Evolutionary conservation across 208 protist species (phyloP).

Genomic region (Wallacemonas sp.): DNA sequence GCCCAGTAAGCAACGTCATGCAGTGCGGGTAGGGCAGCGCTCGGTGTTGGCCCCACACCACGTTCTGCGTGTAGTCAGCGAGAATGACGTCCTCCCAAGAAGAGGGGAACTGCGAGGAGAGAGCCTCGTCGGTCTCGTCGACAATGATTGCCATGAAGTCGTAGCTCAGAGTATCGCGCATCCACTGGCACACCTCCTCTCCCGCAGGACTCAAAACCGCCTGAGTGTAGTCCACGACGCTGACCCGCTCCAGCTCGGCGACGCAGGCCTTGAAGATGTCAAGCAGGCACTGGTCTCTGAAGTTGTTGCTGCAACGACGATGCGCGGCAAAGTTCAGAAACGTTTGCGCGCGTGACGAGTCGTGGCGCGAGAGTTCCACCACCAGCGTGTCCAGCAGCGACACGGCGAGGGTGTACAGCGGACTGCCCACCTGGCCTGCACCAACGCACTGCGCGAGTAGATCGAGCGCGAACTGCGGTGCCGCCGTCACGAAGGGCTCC

Average conservation of each 20-base stretch:
- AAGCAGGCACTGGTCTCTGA: constrained; percentile 60
- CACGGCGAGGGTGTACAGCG: constrained; percentile 32
- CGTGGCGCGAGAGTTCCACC: constrained; percentile 66
- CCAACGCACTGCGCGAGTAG: constrained; percentile 31
- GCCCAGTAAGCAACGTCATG: constrained; percentile 46
- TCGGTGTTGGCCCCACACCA: constrained; percentile 78
- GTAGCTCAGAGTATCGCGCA: constrained; percentile 61
- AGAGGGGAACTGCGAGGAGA: constrained; percentile 72
- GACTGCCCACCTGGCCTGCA: constrained; percentile 14
- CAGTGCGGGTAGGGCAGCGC: constrained; percentile 68
- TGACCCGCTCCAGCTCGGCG: constrained; percentile 40
- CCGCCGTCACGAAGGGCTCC: constrained; percentile 46
- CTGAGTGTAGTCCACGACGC: not conserved
- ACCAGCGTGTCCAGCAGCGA: constrained; percentile 60
- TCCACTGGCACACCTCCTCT: constrained; percentile 47
- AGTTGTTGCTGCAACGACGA: constrained; percentile 80
- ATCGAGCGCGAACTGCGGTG: constrained; percentile 48
- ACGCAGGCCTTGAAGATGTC: constrained; percentile 54
- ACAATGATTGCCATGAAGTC: constrained; percentile 87
- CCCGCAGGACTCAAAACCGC: constrained; percentile 10
- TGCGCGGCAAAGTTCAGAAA: constrained; percentile 76
- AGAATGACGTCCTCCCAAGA: constrained; percentile 64
- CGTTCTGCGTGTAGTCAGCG: constrained; percentile 31
- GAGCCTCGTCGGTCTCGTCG: constrained; percentile 79
- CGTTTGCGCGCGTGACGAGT: constrained; percentile 57